Evolutionary conservation across 768 basidiomycete genomes (phyloP), one percentile per base, ranked within the genome.

Genomic region (Lentinula detonsa): DNA sequence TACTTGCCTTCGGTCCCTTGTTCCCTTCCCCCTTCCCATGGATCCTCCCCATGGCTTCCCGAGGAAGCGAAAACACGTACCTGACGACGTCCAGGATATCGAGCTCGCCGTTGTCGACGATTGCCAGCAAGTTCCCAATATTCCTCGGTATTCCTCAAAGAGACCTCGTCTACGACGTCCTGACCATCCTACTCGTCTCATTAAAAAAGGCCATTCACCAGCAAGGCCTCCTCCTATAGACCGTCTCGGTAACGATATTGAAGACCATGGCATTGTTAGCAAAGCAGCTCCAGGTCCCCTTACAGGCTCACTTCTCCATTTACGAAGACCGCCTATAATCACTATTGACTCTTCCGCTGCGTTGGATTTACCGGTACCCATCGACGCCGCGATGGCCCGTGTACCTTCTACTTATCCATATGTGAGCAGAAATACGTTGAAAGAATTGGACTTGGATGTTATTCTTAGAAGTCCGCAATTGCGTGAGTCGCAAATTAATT

Each of bases 401-500:
- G 83, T 91, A 62, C 91, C 91, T 6, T 77, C 89, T 39, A 74
- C 82, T 46, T 78, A 80, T 35, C 93, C 95, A 0, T 82, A 88
- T 46, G 91, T 96, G 70, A 94, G 91, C 68, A 81, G 90, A 42
- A 84, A 86, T 48, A 93, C 92, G 1, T 79, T 97, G 65, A 86
- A 85, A 68, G 91, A 94, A 69, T 78, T 97, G 55, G 93, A 97
- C 71, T 77, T 96, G 18, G 84, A 88, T 61, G 84, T 88, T 57
- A 94, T 96, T 66, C 79, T 96, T 60, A 85, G 90, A 52, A 94
- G 94, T 72, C 91, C 93, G 23, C 93, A 95, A 70, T 87, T 96
- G 62, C 90, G 95, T 92, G 75, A 76, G 87, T 88, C 21, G 16
- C 62, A 62, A 61, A 58, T 58, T 33, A 56, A 6, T 43, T 42